Base-by-base conservation (phyloP, 257 asterid species). In the Jasminum sambac region DNA sequence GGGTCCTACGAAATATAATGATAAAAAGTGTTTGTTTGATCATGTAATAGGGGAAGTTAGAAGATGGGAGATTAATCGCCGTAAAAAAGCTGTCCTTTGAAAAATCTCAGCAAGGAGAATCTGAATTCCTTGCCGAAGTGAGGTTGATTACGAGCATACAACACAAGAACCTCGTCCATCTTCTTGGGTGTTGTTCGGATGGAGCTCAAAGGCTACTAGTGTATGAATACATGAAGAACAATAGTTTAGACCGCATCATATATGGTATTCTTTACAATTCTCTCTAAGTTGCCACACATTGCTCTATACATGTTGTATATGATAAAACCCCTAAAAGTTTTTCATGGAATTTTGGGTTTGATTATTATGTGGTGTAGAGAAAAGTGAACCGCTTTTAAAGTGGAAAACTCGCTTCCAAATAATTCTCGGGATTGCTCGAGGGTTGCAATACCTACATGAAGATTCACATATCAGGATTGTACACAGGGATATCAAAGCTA, bases 401-500 rank as follows among this genome's bases (percentile, higher is more conserved):
- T 90, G 97, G 97, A 84, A 63, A 16, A 73, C 87, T 67, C 85
- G 94, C 24, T 84, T 76, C 77, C 97, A 90, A 65, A 88, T 90
- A 73, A 90, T 90, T 55, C 78, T 86, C 25, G 96, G 97, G 75
- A 24, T 90, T 64, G 94, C 92, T 57, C 89, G 97, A 24, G 97
- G 97, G 23, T 68, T 90, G 71, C 97, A 90, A 55, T 90, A 90
- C 77, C 81, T 90, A 55, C 97, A 90, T 0, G 97, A 90, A 78
- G 96, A 88, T 74, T 88, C 97, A 5, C 90, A 90, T n/a, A 42
- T 84, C 63, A 79, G 96, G 74, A 90, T 90, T 42, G 84, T 90
- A 64, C 96, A 90, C 65, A 85, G 97, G 83, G 97, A 90, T 72
- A 90, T 88, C 40, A 90, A 90, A 78, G 96, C 97, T 1, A 90